Percentiles rank a stretch among this genome's conserved stretches.
Conservation (phyloP, 2,329 filamentous ascomycete species). For the Cercospora nicotianae region DNA sequence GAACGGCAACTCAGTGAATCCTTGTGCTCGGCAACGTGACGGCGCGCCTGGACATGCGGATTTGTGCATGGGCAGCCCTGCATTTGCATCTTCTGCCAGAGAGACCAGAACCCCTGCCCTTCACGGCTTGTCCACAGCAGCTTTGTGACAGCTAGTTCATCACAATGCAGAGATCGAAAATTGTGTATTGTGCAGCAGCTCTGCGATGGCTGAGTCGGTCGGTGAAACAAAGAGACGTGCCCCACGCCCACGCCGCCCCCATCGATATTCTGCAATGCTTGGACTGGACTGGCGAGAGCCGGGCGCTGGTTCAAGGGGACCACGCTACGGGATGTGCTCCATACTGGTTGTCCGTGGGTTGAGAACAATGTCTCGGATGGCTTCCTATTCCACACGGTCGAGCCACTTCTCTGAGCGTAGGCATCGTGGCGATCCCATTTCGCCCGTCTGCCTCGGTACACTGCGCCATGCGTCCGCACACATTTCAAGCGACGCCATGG, state of each 20-base stretch:
- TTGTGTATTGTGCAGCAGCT: not conserved
- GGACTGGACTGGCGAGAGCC: not conserved
- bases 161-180: not conserved
- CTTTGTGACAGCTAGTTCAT: not conserved
- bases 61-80: constrained; percentile 2
- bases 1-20: constrained; percentile 1
- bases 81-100: constrained; percentile 4
- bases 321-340: not conserved
- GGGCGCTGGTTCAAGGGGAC: not conserved
- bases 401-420: not conserved
- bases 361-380: constrained; percentile 6
- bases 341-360: not conserved
- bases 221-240: not conserved
- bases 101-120: not conserved
- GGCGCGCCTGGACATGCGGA: constrained; percentile 6
- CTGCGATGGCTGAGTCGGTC: not conserved
- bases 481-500: not conserved
- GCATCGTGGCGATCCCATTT: not conserved
- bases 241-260: not conserved
- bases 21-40: constrained; percentile 6
- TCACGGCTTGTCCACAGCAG: not conserved
- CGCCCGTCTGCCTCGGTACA: constrained; percentile 6
- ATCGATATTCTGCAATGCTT: not conserved
- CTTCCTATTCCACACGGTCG: not conserved
- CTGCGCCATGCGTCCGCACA: not conserved